Base-by-base conservation (phyloP, 2,329 filamentous ascomycete species). In the Alternaria sp. region DNA sequence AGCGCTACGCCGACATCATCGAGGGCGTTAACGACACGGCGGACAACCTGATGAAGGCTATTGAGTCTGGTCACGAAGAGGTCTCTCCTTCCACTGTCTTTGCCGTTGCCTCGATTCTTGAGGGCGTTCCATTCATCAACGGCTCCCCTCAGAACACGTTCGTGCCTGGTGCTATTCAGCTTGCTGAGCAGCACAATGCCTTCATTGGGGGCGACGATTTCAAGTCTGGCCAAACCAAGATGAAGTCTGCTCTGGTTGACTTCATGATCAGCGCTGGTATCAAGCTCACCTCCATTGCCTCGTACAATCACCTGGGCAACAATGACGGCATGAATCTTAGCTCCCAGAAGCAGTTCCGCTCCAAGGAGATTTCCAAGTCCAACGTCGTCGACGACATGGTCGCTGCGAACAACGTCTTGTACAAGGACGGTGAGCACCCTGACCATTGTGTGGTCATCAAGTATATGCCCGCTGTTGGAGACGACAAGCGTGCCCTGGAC, bases 331-430 rank as follows among this genome's bases (percentile, higher is more conserved):
- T 94, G 89, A 99, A 99, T 85, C 83, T 99, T 73, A 97, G 92
- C 84, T 97, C 94, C 44, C 94, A 97, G 81, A 93, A 91, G 85
- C 95, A 98, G 83, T 99, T 99, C 89, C 94, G 95, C 74, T 97
- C 93, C 82, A 99, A 99, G 88, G 95, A 99, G 84, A 99, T 99
- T 72, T 97, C 92, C 83, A 99, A 99, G 87, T 97, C 93, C 74
- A 99, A 97, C 79, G 95, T 99, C 12, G 95, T 99, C 57, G 95
- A 99, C 79, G 95, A 99, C 85, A 99, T 99, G 95, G 95, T 99
- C 62, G 94, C 93, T 75, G 94, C 95, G 76, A 99, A 99, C 85
- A 85, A 83, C 52, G 89, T 98, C 51, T 86, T 99, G 58, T 99
- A 99, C 86, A 89, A 90, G 81, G 85, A 92, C 74, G 93, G 90